Percentiles rank a stretch among this genome's conserved stretches.
Conservation (phyloP, 176 grass and related monocot genomes). For the Calamus simplicifolius region DNA sequence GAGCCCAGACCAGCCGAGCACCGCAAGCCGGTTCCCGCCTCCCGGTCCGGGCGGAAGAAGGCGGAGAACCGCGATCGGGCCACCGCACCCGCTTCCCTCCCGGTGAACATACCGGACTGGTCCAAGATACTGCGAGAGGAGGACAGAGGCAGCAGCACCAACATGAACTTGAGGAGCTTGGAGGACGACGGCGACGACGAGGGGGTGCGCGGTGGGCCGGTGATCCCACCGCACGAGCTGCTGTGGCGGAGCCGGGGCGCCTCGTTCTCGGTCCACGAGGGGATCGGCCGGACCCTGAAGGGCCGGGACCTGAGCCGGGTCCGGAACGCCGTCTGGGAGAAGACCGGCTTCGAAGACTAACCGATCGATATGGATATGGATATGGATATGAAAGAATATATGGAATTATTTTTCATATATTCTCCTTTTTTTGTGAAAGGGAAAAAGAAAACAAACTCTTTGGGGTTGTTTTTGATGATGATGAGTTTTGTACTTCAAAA, state of each 20-base stretch:
- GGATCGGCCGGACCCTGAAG: conserved; percentile 84
- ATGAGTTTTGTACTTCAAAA: too few species aligned
- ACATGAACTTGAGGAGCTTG: conserved; percentile 18
- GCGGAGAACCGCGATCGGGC: not conserved
- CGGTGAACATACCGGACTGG: conserved; percentile 87
- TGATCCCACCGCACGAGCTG: conserved; percentile 86
- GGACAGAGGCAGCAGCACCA: conserved; percentile 25
- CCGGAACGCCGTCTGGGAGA: conserved; percentile 90
- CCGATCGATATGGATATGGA: not conserved
- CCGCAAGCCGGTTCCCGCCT: conserved; percentile 14
- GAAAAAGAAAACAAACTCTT: too few species aligned
- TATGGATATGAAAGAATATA: too few species aligned
- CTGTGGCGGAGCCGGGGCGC: conserved; percentile 47
- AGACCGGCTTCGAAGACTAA: conserved; percentile 86
- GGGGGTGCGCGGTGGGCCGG: not conserved
- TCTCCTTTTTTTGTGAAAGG: too few species aligned
- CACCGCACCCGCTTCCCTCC: conserved; percentile 34
- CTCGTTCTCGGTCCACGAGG: conserved; percentile 83
- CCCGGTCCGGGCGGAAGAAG: not conserved
- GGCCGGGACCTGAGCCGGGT: conserved; percentile 87
- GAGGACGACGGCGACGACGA: conserved; percentile 23
- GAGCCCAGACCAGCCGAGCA: conserved; percentile 19
- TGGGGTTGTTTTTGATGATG: too few species aligned
- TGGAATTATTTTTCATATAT: too few species aligned
- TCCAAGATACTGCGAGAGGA: conserved; percentile 70